Percentiles rank a stretch among this genome's conserved stretches.
These are phyloP conservation scores for Thraustotheca clavata DNA, from an alignment of 352 stramenopile species.

Conservation along the genomic window DNA sequence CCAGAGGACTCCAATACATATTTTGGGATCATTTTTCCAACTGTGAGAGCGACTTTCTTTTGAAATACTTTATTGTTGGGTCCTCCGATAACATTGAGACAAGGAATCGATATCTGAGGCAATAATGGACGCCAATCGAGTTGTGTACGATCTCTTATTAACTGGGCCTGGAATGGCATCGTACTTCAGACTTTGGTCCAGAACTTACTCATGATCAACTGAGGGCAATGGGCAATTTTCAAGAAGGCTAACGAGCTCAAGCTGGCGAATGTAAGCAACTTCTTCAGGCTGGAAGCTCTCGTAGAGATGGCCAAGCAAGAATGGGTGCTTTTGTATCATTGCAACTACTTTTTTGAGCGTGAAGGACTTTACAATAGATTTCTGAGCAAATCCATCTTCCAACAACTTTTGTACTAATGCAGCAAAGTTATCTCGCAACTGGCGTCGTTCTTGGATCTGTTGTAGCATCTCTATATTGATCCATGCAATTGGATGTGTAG, in stretches of 20 bases:
- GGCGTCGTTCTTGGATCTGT: too few relatives aligned
- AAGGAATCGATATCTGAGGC: constrained; percentile 12
- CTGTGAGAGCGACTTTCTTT: constrained; percentile 7
- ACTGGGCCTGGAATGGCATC: constrained; percentile 1
- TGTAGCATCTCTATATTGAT: too few relatives aligned
- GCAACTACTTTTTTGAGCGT: too few relatives aligned
- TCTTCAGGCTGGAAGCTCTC: neutral
- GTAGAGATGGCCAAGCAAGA: constrained; percentile 15
- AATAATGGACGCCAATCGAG: constrained; percentile 19
- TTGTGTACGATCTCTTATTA: constrained; percentile 20
- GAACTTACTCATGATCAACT: neutral
- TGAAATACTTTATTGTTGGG: constrained; percentile 16
- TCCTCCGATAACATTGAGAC: constrained; percentile 11
- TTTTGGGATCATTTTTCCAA: neutral
- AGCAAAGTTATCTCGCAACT: too few relatives aligned
- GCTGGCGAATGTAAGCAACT: constrained; percentile 9
- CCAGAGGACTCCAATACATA: constrained; percentile 40
- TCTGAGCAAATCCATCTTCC: too few relatives aligned
- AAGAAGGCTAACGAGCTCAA: neutral
- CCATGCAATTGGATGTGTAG: too few relatives aligned
- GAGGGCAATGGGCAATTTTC: neutral
- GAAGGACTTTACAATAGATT: too few relatives aligned
- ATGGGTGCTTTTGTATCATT: neutral
- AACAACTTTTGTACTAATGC: too few relatives aligned
- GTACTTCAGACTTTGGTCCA: constrained; percentile 5